Evolutionary conservation across 495 filamentous ascomycete genomes (phyloP), one percentile per base, ranked within the genome.

Genomic region (Penicillium herquei): DNA sequence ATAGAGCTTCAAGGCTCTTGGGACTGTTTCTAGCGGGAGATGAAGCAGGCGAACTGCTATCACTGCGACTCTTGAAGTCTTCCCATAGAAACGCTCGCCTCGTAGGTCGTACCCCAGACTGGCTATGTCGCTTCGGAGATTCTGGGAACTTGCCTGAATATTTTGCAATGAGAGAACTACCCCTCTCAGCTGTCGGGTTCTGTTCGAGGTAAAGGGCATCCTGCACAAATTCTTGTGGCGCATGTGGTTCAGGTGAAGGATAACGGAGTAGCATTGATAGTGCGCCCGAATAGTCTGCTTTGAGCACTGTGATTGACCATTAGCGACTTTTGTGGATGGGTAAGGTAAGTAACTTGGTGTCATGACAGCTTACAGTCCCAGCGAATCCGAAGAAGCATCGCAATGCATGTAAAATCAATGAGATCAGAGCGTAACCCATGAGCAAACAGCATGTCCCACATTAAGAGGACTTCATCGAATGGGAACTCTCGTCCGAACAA

Each of bases 381-480:
- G 51, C 93, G 82, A 56, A 98, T 89, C 35, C 94, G 83, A 35
- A 99, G 77, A 21, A 99, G 78, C 95, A 99, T 98, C 7, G 91
- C 87, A 53, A 96, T 85, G 63, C 92, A 97, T 17, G 96, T 86
- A 45, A 92, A 80, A 60, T 97, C 90, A 55, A 98, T 83, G 30
- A 98, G 73, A 46, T 91, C 84, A 44, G 94, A 74, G n/a, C 80
- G 78, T 39, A 95, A 80, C 56, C 96, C 92, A 64, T 94, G 85
- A 0, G 94, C 91, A 66, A 99, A 96, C 3, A 99, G 74, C 3
- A 84, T 74, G 75, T 99, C 94, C 94, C 94, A 98, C 52, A 98
- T 81, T 39, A 80, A 68, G 6, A 99, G 79, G 45, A 91, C 76
- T 61, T 95, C 85, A 35, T 94, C 84, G 52, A 96, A 95, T 0